phyloP scores from a whole-genome alignment of 2,329 filamentous ascomycete genomes.

The Ascochyta lentis region DNA sequence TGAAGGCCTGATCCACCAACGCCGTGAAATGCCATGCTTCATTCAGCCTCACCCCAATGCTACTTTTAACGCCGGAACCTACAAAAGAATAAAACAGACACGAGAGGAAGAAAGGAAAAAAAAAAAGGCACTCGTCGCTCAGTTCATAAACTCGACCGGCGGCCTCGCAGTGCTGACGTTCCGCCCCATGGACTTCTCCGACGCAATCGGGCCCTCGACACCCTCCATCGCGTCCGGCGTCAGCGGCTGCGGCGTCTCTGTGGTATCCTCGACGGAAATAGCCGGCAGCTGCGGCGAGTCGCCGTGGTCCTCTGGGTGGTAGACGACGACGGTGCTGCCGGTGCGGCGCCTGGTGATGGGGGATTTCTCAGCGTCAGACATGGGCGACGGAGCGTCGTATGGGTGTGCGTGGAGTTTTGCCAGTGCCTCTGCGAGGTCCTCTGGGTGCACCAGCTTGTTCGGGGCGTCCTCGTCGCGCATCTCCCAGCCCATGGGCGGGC shows the following conservation, averaged over 20 bases:
- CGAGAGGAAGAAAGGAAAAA: background rate
- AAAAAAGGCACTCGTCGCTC: background rate
- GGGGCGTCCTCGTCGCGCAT: slow-evolving; percentile 68
- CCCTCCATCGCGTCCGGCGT: slow-evolving; percentile 51
- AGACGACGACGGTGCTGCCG: slow-evolving; percentile 67
- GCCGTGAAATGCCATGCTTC: slow-evolving; percentile 31
- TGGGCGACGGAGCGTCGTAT: slow-evolving; percentile 32
- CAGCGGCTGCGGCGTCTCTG: slow-evolving; percentile 53
- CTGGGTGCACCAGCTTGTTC: slow-evolving; percentile 70
- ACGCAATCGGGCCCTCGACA: slow-evolving; percentile 44
- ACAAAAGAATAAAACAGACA: too few species aligned
- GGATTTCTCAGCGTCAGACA: slow-evolving; percentile 32
- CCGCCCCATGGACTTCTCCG: slow-evolving; percentile 44
- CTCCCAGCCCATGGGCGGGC: slow-evolving; percentile 70
- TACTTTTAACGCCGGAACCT: slow-evolving; percentile 26
- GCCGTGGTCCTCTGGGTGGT: slow-evolving; percentile 68
- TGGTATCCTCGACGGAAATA: slow-evolving; percentile 69
- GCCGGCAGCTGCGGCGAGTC: slow-evolving; percentile 65
- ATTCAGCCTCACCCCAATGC: background rate
- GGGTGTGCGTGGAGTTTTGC: slow-evolving; percentile 56
- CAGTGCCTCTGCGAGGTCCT: slow-evolving; percentile 65
- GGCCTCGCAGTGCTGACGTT: slow-evolving; percentile 46
- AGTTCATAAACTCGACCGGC: slow-evolving; percentile 50
- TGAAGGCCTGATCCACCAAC: slow-evolving; percentile 23
- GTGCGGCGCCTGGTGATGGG: slow-evolving; percentile 44